Evolutionary conservation across 352 stramenopile genomes (phyloP), one percentile per base, ranked within the genome.

Genomic region (Phytophthora europaea): DNA sequence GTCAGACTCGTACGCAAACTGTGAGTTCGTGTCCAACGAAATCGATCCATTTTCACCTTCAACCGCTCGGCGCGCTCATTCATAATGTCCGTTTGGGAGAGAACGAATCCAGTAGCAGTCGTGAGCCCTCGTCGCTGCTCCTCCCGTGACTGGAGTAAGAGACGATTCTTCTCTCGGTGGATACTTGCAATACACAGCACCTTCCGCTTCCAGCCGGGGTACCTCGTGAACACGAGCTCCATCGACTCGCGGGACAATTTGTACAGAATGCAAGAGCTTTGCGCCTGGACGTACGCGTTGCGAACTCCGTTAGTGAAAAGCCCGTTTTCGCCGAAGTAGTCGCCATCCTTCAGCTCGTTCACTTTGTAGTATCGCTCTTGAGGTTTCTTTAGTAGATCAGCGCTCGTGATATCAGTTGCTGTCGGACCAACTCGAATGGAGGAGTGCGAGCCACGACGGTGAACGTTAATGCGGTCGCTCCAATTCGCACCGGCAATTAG

Each of bases 161-260:
- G 64, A 3, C 85, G 70, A 20, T 80, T 59, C 55, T 87, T 75
- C 56, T 92, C 77, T 54, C 83, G 62, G 40, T 93, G 75, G 18
- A 92, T 78, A 10, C 70, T 89, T 16, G 83, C 80, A 38, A 94
- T 91, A 2, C 81, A 73, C 40, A 93, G 66, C 0, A 93, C 88
- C 58, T 89, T 93, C 5, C 78, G 50, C 50, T 93, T 93, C 88
- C 84, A 92, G 6, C 80, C 70, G 1, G 83, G 86, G 36, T 94
- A 91, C 8, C 83, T 74, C 16, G 88, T 77, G 64, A 94, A 94
- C 0, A 92, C 84, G 2, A 88, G 55, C 48, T 94, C 83, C 4
- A 93, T 72, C n/a, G 85, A 91, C 13, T 85, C 33, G 4, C 84
- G 75, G 6, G 86, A 93, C 0, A 93, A 55, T 9, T 61, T 75